Percentiles rank a stretch among this genome's conserved stretches.
Conservation (phyloP, 2,329 filamentous ascomycete species). For the Cordyceps cicadae region DNA sequence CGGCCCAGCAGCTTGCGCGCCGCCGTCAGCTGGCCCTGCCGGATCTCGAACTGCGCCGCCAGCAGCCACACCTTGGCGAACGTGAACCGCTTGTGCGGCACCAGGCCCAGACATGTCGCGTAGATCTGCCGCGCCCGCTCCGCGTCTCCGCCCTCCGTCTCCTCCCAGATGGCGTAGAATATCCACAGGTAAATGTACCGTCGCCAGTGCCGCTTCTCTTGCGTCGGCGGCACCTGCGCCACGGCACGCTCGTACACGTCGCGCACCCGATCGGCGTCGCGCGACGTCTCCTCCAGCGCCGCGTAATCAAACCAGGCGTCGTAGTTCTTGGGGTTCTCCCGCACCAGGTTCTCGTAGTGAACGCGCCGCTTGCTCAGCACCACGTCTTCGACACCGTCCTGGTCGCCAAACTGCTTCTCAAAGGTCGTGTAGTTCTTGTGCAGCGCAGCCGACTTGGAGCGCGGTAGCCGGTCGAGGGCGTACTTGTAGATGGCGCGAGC, state of each 20-base stretch:
- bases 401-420: constrained; percentile 94
- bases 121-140: constrained; percentile 84
- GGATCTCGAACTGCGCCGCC: constrained; percentile 87
- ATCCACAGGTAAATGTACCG: constrained; percentile 97
- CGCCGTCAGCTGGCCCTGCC: constrained; percentile 69
- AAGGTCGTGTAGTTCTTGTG: constrained; percentile 96
- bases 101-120: constrained; percentile 73
- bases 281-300: constrained; percentile 76
- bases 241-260: constrained; percentile 95
- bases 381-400: constrained; percentile 88
- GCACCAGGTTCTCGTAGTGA: constrained; percentile 89
- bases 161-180: constrained; percentile 94
- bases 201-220: constrained; percentile 95
- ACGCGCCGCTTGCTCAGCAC: constrained; percentile 89
- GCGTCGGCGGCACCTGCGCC: constrained; percentile 86
- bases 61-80: constrained; percentile 95
- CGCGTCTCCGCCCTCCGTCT: constrained; percentile 71
- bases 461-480: constrained; percentile 80
- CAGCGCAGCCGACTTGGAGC: constrained; percentile 73
- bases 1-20: constrained; percentile 85
- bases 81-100: constrained; percentile 94
- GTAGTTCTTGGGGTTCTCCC: constrained; percentile 93
- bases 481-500: constrained; percentile 95
- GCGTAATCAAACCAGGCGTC: constrained; percentile 97
- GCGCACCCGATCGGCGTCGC: constrained; percentile 73